Base-by-base conservation (phyloP, 768 basidiomycete genomes). In the Naganishia kalamii region DNA sequence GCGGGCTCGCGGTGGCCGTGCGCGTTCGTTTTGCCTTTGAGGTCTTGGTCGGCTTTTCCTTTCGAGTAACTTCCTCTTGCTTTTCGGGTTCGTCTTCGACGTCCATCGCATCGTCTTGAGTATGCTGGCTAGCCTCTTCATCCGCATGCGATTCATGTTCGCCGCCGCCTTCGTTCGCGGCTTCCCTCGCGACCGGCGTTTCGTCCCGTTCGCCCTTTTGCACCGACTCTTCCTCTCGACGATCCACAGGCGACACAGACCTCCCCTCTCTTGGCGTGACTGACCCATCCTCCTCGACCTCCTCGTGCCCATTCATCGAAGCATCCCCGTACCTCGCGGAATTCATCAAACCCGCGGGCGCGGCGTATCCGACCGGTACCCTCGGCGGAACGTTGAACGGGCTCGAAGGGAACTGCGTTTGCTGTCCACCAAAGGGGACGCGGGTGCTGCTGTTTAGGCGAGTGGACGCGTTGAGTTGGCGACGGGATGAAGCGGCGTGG, bases 391-490 rank as follows among this genome's bases (percentile, higher is more conserved):
- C 15, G 19, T 57, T 57, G 54, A 57, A 57, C 54, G 54, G 54
- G n/a, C 54, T 57, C 3, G 54, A 57, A 23, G 54, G 54, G 54
- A 57, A 57, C 54, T 57, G 54, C 4, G 54, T 57, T 35, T 57
- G 54, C 17, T 57, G 54, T 57, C 54, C 54, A 11, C 54, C 54
- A 40, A 57, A 57, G 29, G 54, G 54, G 2, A 57, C 35, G 21
- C 33, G 37, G 17, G 23, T 27, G 25, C 54, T 44, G 43, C 5
- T 44, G 8, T 6, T n/a, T n/a, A 44, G 19, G 8, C 43, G 13
- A n/a, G 43, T n/a, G 21, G 54, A 57, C 11, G 54, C 54, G 54
- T 57, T 40, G 7, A 57, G 27, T 37, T 37, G 23, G 12, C 54
- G 54, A 19, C 54, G 54, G 13, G 54, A 57, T 15, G 54, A 57